Evolutionary conservation across 73 alveolate genomes (phyloP), one percentile per base, ranked within the genome.

Genomic region (Stentor roeselii): DNA sequence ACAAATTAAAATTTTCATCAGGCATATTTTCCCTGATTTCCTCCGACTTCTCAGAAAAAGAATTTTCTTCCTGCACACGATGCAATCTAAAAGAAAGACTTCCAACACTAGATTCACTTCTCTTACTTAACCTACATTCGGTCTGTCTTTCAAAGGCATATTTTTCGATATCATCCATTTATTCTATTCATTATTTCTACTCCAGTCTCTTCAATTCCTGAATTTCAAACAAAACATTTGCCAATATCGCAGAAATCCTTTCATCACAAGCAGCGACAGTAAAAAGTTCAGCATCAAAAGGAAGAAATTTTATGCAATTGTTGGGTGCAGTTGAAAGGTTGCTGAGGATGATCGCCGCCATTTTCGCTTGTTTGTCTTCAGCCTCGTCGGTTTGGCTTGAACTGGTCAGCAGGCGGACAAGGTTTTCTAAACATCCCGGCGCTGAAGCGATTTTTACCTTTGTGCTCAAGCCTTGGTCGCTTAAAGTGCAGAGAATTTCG

Each of bases 201-300:
- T n/a, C n/a, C n/a, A n/a, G n/a, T 50, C 80, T 67, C 37, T 67
- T 67, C n/a, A 67, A 32, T 11, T 67, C 80, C 37, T 90, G 90
- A 11, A 90, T 58, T 35, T 90, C 95, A 39, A 92, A 92, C 3
- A 90, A 87, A 6, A 90, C 86, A 83, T 90, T 92, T 2, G 91
- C 87, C 31, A 90, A 76, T 4, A 90, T 83, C 59, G 86, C 89
- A 74, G 91, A 90, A 2, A 90, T 88, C 77, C 77, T 82, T 39
- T 95, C 98, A 84, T 95, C 99, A 37, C 91, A 84, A 14, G 97
- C 93, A 3, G 99, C 99, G 4, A 95, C 95, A 59, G 94, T 89
- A 59, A 95, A 93, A 36, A 95, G 87, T 86, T 95, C 98, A 78
- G 90, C 87, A 42, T 95, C 99, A 91, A 93, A 95, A 3, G 99